These are phyloP conservation scores for Xerocomus brunneocitrinus DNA, from an alignment of 768 basidiomycete genomes.

Conservation along the genomic window DNA sequence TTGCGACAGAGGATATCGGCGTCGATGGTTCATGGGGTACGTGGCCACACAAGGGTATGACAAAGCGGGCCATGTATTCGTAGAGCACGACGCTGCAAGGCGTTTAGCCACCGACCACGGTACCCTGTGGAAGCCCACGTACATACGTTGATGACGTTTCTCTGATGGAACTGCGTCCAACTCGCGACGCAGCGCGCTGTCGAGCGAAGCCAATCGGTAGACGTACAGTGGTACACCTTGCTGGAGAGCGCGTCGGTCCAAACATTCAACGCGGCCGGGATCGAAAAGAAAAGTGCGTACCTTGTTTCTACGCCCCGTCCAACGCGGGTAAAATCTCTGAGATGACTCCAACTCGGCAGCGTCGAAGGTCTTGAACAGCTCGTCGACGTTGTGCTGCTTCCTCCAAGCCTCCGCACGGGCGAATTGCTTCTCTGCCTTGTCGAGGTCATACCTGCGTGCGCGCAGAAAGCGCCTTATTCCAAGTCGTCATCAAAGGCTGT, in stretches of 20 bases:
- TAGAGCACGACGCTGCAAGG: conserved; percentile 53
- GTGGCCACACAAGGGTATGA: conserved; percentile 56
- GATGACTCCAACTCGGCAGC: conserved; percentile 55
- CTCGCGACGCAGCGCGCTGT: conserved; percentile 50
- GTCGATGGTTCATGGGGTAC: conserved; percentile 51
- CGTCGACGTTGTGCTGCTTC: conserved; percentile 52
- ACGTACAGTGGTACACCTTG: conserved; percentile 70
- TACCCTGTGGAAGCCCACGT: conserved; percentile 21
- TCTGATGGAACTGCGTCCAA: conserved; percentile 49
- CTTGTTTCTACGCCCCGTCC: conserved; percentile 78
- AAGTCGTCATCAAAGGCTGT: neutral
- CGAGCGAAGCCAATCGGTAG: conserved; percentile 64
- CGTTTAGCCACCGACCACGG: neutral
- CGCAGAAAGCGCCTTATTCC: conserved; percentile 71
- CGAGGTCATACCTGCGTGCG: conserved; percentile 64
- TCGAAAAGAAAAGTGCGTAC: conserved; percentile 32
- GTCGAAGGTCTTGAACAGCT: conserved; percentile 58
- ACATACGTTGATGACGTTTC: conserved; percentile 69
- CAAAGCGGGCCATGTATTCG: conserved; percentile 64
- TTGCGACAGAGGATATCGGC: conserved; percentile 56
- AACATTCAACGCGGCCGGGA: neutral
- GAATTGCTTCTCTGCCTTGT: conserved; percentile 68
- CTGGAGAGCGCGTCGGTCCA: conserved; percentile 30
- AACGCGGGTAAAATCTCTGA: conserved; percentile 69
- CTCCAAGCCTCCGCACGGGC: conserved; percentile 66